Percentiles rank a stretch among this genome's conserved stretches.
Evolutionary conservation across 2,329 filamentous ascomycete species (phyloP).

Genomic region (Pseudocercospora eumusae): DNA sequence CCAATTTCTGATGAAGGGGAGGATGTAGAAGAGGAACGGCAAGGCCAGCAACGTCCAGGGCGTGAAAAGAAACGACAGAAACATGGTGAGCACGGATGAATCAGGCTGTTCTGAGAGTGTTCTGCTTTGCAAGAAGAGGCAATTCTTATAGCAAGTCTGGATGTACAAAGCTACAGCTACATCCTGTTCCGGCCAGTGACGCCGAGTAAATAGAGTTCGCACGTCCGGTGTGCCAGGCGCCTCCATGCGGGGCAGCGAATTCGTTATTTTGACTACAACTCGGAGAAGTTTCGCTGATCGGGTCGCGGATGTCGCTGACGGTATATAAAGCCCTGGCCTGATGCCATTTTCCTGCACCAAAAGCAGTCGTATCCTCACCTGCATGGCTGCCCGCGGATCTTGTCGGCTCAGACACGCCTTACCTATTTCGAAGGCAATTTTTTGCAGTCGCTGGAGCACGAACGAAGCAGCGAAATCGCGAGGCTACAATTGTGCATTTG

Average conservation of each 20-base stretch:
- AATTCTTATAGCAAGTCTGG: constrained; percentile 9
- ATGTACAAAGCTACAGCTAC: not conserved
- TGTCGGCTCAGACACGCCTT: not conserved
- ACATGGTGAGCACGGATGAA: constrained; percentile 31
- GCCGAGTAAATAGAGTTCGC: constrained; percentile 16
- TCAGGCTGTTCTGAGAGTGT: too few relatives aligned
- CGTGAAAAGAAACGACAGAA: constrained; percentile 46
- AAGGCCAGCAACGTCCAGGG: constrained; percentile 53
- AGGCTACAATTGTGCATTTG: constrained; percentile 8
- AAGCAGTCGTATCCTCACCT: not conserved
- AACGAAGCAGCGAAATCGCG: constrained; percentile 6
- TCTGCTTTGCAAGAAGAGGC: not conserved
- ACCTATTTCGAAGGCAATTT: constrained; percentile 1
- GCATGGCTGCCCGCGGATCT: not conserved
- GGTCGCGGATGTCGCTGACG: constrained; percentile 10
- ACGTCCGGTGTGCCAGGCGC: constrained; percentile 3
- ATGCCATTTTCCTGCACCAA: not conserved
- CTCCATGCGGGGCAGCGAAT: constrained; percentile 11
- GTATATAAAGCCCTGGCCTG: constrained; percentile 6
- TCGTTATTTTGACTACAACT: constrained; percentile 9
- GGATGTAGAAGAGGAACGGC: constrained; percentile 58
- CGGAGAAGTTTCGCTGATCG: constrained; percentile 19
- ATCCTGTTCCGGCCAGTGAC: constrained; percentile 8
- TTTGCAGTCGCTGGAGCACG: not conserved
- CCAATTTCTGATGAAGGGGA: constrained; percentile 62